Evolutionary conservation across 1,139 yeast genomes (phyloP).

Genomic region (Kodamaea fungicola): DNA sequence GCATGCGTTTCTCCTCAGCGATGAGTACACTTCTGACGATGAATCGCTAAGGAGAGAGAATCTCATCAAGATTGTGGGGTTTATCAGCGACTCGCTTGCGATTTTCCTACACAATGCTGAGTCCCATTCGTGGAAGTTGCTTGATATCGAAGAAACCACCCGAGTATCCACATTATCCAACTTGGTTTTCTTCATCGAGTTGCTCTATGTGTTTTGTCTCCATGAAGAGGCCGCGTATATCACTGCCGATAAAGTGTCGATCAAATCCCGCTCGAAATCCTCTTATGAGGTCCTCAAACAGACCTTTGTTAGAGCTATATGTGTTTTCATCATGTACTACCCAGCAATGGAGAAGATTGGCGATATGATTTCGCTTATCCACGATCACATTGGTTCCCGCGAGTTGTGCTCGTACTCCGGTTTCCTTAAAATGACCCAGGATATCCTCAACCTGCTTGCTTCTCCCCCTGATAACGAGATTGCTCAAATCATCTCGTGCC

Average conservation of each 20-base stretch:
- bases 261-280: conserved; percentile 24
- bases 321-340: conserved; percentile 36
- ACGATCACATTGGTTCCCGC: conserved; percentile 68
- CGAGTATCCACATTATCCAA: not conserved
- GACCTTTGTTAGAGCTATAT: conserved; percentile 41
- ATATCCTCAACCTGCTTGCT: conserved; percentile 44
- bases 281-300: conserved; percentile 50
- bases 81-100: conserved; percentile 39
- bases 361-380: conserved; percentile 56
- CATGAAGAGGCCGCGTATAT: conserved; percentile 50
- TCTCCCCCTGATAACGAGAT: conserved; percentile 51
- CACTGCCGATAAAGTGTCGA: conserved; percentile 29
- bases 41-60: conserved; percentile 13
- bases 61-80: conserved; percentile 36
- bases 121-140: conserved; percentile 21
- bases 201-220: conserved; percentile 41
- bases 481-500: conserved; percentile 73
- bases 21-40: conserved; percentile 10
- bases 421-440: conserved; percentile 60
- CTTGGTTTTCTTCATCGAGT: conserved; percentile 23
- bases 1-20: conserved; percentile 31
- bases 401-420: conserved; percentile 67
- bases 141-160: not conserved
- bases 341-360: conserved; percentile 13
- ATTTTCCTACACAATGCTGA: conserved; percentile 24